A percentile compares a stretch with the other conserved stretches of the same genome.
Evolutionary conservation across 805 yeast genomes (phyloP).

Genomic region (Wickerhamiella sergipiensis): DNA sequence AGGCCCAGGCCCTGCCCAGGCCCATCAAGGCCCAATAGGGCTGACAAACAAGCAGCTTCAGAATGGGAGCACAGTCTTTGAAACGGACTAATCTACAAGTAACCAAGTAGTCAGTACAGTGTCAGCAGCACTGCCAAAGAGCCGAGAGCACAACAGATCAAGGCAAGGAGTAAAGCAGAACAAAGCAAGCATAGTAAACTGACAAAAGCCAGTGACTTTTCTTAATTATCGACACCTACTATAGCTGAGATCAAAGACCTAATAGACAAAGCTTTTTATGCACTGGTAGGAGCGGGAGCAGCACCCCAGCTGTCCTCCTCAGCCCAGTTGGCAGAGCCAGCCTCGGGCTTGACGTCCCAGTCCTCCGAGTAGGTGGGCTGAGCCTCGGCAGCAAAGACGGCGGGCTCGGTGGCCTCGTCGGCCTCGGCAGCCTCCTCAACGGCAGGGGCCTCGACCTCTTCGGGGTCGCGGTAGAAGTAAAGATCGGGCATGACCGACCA

Average conservation of each 20-base stretch:
- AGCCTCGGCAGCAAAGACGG: slow-evolving; percentile 47
- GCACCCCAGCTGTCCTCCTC: slow-evolving; percentile 22
- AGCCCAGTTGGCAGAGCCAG: slow-evolving; percentile 38
- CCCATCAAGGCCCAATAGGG: too few species aligned
- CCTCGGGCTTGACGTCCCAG: slow-evolving; percentile 27
- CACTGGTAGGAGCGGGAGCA: slow-evolving; percentile 2
- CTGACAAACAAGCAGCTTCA: too few species aligned
- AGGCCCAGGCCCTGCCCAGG: too few species aligned
- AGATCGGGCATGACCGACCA: slow-evolving; percentile 99
- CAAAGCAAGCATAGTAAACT: background rate
- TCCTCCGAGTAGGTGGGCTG: slow-evolving; percentile 28
- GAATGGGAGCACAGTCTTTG: too few species aligned
- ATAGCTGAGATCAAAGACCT: background rate
- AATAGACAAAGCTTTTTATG: slow-evolving; percentile 1
- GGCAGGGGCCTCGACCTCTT: slow-evolving; percentile 80
- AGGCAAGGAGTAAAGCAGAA: background rate
- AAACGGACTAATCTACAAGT: too few species aligned
- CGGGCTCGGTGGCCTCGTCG: slow-evolving; percentile 51
- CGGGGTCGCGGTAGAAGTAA: slow-evolving; percentile 99
- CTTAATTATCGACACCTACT: slow-evolving; percentile 2
- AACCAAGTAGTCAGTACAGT: too few species aligned
- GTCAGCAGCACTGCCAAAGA: too few species aligned
- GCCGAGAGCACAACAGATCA: too few species aligned
- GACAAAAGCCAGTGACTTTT: background rate
- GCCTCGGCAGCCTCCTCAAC: slow-evolving; percentile 49